Evolutionary conservation across 192 early-diverging fungal genomes (phyloP).

Genomic region (Kickxella alabastrina): DNA sequence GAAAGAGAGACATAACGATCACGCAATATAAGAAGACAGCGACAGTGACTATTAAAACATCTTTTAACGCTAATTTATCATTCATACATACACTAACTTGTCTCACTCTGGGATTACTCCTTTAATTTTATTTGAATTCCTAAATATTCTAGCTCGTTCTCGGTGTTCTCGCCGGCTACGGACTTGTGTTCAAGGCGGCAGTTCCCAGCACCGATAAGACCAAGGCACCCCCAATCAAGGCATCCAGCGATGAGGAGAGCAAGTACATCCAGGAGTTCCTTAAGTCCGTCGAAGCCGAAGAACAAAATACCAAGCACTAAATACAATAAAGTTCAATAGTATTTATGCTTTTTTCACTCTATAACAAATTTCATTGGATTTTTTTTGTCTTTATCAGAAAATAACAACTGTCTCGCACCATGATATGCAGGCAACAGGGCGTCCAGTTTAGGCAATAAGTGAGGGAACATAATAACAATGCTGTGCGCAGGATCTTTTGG

Average conservation of each 20-base stretch:
- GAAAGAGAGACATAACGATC: too few relatives aligned
- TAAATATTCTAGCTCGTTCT: conserved; percentile 55
- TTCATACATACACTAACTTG: background rate
- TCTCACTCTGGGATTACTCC: background rate
- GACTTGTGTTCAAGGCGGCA: conserved; percentile 30
- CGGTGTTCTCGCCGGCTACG: conserved; percentile 42
- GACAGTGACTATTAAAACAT: too few relatives aligned
- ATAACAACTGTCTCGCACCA: conserved; percentile 31
- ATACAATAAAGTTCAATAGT: background rate
- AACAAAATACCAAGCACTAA: conserved; percentile 27
- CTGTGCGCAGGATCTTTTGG: conserved; percentile 13
- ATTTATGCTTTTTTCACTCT: background rate
- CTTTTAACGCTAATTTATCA: too few relatives aligned
- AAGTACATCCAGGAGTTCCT: conserved; percentile 52
- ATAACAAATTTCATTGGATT: background rate
- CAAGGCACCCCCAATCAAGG: conserved; percentile 44
- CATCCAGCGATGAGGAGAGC: conserved; percentile 43
- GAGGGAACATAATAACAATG: conserved; percentile 45
- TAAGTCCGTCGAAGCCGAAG: conserved; percentile 47
- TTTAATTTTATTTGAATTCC: too few relatives aligned
- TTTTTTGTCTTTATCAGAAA: conserved; percentile 8
- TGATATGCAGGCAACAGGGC: conserved; percentile 40
- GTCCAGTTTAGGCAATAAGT: conserved; percentile 30
- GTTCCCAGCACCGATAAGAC: conserved; percentile 49
- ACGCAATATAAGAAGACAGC: too few relatives aligned